Percentiles rank a stretch among this genome's conserved stretches.
Conservation (phyloP, 176 grass and related monocot genomes). For the Oryza glumipatula region DNA sequence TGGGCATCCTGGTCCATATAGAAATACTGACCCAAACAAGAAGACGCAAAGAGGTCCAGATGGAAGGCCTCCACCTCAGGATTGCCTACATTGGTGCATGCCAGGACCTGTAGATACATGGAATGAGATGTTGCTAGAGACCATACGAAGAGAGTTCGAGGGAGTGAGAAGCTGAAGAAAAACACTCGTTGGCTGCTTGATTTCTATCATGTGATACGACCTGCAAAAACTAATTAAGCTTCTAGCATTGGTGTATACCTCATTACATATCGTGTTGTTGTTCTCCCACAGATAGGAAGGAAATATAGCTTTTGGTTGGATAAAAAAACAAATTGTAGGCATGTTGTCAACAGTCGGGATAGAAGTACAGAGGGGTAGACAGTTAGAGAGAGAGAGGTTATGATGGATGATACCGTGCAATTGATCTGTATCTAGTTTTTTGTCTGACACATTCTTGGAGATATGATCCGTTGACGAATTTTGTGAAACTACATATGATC, state of each 20-base stretch:
- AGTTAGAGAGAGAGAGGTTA: neutral
- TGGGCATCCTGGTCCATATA: slow-evolving; percentile 93
- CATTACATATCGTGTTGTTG: slow-evolving; percentile 19
- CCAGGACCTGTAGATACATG: slow-evolving; percentile 89
- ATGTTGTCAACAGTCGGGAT: neutral
- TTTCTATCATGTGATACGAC: neutral
- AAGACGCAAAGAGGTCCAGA: slow-evolving; percentile 83
- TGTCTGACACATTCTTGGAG: slow-evolving; percentile 20
- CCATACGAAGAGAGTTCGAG: slow-evolving; percentile 67
- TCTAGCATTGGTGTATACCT: neutral
- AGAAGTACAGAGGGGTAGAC: neutral
- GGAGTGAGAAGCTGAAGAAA: slow-evolving; percentile 47
- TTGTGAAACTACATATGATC: neutral
- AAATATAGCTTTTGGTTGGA: slow-evolving; percentile 28
- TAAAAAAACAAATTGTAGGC: neutral
- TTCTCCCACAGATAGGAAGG: slow-evolving; percentile 35
- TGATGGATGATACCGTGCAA: neutral
- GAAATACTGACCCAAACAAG: slow-evolving; percentile 88
- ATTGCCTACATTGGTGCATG: slow-evolving; percentile 99
- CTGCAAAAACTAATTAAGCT: neutral
- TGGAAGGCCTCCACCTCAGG: slow-evolving; percentile 85
- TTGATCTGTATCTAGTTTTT: slow-evolving; percentile 23
- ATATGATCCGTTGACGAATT: slow-evolving; percentile 6
- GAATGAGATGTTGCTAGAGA: slow-evolving; percentile 93
- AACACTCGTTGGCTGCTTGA: neutral